Evolutionary conservation across 2,329 filamentous ascomycete genomes (phyloP).

Genomic region (Exophiala aquamarina): DNA sequence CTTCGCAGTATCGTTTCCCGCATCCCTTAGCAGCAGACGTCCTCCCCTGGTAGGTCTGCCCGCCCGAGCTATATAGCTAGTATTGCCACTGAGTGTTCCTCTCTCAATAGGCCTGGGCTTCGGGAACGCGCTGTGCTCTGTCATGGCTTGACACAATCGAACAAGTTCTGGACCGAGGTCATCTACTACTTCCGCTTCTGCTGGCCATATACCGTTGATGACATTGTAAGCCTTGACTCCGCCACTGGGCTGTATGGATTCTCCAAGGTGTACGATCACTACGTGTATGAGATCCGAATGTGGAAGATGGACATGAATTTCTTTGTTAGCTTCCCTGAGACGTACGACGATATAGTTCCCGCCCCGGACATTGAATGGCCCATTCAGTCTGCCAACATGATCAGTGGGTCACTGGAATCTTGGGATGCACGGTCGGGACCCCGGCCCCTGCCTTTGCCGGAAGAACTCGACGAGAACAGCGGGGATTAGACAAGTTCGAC

Average conservation of each 20-base stretch:
- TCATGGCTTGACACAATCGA: neutral
- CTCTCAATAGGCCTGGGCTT: neutral
- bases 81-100: neutral
- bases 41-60: slow-evolving; percentile 9
- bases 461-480: neutral
- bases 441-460: neutral
- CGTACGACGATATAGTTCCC: slow-evolving; percentile 2
- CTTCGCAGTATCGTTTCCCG: slow-evolving; percentile 7
- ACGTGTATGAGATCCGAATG: slow-evolving; percentile 5
- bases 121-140: slow-evolving; percentile 6
- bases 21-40: slow-evolving; percentile 10
- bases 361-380: slow-evolving; percentile 1
- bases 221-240: neutral
- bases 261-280: neutral
- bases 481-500: neutral
- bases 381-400: neutral
- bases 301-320: slow-evolving; percentile 4
- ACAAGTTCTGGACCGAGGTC: slow-evolving; percentile 5
- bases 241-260: slow-evolving; percentile 2
- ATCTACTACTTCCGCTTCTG: slow-evolving; percentile 5
- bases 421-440: neutral
- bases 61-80: neutral
- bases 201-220: slow-evolving; percentile 1
- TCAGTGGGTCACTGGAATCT: neutral
- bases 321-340: slow-evolving; percentile 3